phyloP scores from a whole-genome alignment of 805 yeast genomes.

The Metschnikowia shivogae region DNA sequence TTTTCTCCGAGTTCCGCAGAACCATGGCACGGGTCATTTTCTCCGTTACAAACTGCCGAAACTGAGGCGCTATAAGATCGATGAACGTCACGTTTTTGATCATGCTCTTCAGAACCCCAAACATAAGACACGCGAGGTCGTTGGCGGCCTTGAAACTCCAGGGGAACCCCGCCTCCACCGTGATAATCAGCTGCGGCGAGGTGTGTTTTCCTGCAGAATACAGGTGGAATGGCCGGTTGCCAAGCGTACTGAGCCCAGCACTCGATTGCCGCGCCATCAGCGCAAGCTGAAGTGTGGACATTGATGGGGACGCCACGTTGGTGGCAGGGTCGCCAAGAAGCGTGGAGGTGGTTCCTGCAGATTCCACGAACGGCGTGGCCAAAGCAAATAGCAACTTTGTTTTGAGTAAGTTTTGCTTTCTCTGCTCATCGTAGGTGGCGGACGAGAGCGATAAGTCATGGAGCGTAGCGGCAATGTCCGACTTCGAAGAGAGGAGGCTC shows the following conservation, averaged over 20 bases:
- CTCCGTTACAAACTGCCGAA: constrained; percentile 63
- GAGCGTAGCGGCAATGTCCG: constrained; percentile 48
- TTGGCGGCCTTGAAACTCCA: constrained; percentile 83
- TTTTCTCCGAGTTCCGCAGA: constrained; percentile 22
- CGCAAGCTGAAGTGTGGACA: constrained; percentile 25
- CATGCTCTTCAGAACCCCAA: constrained; percentile 70
- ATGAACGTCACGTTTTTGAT: constrained; percentile 60
- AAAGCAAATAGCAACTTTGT: constrained; percentile 54
- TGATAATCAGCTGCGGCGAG: constrained; percentile 79
- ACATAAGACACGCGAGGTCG: constrained; percentile 82
- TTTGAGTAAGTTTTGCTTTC: constrained; percentile 40
- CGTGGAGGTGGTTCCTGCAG: constrained; percentile 14
- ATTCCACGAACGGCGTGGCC: constrained; percentile 62
- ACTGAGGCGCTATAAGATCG: constrained; percentile 75
- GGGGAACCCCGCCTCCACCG: constrained; percentile 69
- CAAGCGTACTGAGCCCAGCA: constrained; percentile 20
- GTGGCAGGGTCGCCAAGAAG: constrained; percentile 6
- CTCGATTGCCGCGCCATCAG: constrained; percentile 13
- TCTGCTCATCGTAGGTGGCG: constrained; percentile 21
- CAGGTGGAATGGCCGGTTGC: constrained; percentile 53
- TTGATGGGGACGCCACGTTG: constrained; percentile 12
- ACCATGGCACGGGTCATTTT: constrained; percentile 35
- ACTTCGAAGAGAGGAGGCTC: constrained; percentile 26
- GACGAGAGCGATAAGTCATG: constrained; percentile 54
- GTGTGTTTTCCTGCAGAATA: constrained; percentile 66